Base-by-base conservation (phyloP, 1,284 basidiomycete genomes). In the Leccinum pachyderme region DNA sequence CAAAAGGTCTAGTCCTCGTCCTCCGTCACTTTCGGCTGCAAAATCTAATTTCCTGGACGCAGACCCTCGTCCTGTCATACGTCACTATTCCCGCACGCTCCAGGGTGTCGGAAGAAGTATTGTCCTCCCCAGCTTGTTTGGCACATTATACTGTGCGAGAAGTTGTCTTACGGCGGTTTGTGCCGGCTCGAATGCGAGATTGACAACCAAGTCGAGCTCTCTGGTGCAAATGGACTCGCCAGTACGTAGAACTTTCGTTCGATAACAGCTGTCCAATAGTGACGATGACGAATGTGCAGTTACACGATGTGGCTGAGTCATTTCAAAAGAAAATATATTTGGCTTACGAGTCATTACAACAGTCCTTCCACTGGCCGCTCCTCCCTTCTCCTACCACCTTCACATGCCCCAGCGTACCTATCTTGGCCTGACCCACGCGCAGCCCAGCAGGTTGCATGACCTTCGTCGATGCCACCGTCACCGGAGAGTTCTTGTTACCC, bases 121-220 rank as follows among this genome's bases (percentile, higher is more conserved):
- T 95, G 8, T 73, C 80, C 25, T 83, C 86, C 2, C 86, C 92
- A n/a, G 84, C 81, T 13, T 87, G 81, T 64, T 77, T 94, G 47
- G 72, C 75, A 29, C 81, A 84, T 59, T 95, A 92, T 65, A 83
- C 85, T 6, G 80, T 98, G 7, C 79, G 90, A 49, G 97, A 99
- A 72, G 90, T 98, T 2, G 81, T 89, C 0, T 73, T 99, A 12
- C 80, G 92, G 33, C 77, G 95, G 52, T 98, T 95, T 71, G 84
- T 95, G 45, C 94, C 95, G 2, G 92, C 94, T 0, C 79, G 95
- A 18, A 95, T 95, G 93, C 84, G 94, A 51, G 92, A 95, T 70
- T 95, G 69, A 47, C 27, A 35, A 5, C 44, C 13, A 27, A 11
- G n/a, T n/a, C 13, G 0, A 25, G 24, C 25, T 44, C 7, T 44